Base-by-base conservation (phyloP, 2,329 filamentous ascomycete genomes). In the Coccinonectria pachysandricola region DNA sequence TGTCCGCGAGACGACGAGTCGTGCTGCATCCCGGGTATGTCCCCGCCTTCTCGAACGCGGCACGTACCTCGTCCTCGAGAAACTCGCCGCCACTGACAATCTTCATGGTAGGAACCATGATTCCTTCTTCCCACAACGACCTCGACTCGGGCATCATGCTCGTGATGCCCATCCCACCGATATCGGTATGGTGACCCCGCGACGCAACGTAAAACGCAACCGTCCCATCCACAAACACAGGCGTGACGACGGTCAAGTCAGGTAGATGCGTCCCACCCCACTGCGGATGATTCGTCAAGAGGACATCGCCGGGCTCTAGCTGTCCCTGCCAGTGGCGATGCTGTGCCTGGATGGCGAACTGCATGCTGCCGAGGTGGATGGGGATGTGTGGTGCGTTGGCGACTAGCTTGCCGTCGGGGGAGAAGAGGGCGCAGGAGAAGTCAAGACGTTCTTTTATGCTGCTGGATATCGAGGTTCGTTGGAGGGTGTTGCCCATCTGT, bases 401-500 rank as follows among this genome's bases (percentile, higher is more conserved):
- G 2, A 60, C 54, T 5, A 60, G 49, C n/a, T 49, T 46, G n/a
- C 56, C 57, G 5, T 52, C 42, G 0, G 58, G 53, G 0, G 53
- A 55, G 32, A 62, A 61, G 11, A 62, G 45, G 7, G 58, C 58
- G 15, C 58, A 62, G 0, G 54, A 59, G 30, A 59, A 61, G 41
- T 62, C 57, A 1, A 61, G 43, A 4, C 58, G 49, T 29, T 61
- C 57, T 27, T 56, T 59, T 34, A 61, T 60, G 23, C 58, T 62
- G 7, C 62, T 66, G 1, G 63, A 68, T 7, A 72, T 65, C 0
- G 61, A 61, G 0, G 68, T 72, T 37, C 67, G 65, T 26, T 71
- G 66, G 10, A 72, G 48, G 0, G 67, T 69, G 5, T 62, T 62
- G 17, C 68, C 68, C 67, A 71, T 72, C 34, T 72, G 68, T 32